Percentiles rank a stretch among this genome's conserved stretches.
Evolutionary conservation across 2,329 filamentous ascomycete genomes (phyloP).

Genomic region (Ceratocystis ficicola): DNA sequence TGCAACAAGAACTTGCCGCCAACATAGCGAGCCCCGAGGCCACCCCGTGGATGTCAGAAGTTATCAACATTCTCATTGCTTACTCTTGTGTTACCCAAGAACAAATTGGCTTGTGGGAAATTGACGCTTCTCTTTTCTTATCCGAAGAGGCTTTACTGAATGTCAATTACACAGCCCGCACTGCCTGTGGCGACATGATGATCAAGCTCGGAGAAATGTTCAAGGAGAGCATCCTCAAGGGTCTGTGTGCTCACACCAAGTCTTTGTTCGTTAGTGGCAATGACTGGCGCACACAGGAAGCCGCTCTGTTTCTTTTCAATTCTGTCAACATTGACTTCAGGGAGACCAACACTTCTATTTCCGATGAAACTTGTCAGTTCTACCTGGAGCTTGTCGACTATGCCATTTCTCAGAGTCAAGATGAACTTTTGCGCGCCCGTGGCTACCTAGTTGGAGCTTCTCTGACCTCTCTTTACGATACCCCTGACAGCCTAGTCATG

Average conservation of each 20-base stretch:
- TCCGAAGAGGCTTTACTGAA: slow-evolving; percentile 92
- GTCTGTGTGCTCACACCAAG: slow-evolving; percentile 64
- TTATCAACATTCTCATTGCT: slow-evolving; percentile 71
- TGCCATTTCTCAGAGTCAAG: slow-evolving; percentile 54
- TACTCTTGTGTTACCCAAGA: slow-evolving; percentile 87
- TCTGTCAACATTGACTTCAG: slow-evolving; percentile 33
- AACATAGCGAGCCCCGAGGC: slow-evolving; percentile 44
- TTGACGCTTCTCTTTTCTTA: slow-evolving; percentile 89
- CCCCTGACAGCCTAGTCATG: slow-evolving; percentile 55
- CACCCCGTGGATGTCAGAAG: slow-evolving; percentile 71
- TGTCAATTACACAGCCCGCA: slow-evolving; percentile 89
- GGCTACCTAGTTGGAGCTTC: slow-evolving; percentile 78
- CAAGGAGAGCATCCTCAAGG: slow-evolving; percentile 60
- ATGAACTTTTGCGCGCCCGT: slow-evolving; percentile 70
- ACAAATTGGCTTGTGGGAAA: slow-evolving; percentile 91
- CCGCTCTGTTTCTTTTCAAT: slow-evolving; percentile 73
- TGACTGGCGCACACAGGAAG: slow-evolving; percentile 58
- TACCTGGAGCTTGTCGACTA: slow-evolving; percentile 73
- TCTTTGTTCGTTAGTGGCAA: slow-evolving; percentile 51
- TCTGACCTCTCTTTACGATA: slow-evolving; percentile 56
- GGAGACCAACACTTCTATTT: slow-evolving; percentile 69
- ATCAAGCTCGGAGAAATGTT: slow-evolving; percentile 92
- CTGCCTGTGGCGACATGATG: slow-evolving; percentile 79
- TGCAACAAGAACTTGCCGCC: slow-evolving; percentile 63
- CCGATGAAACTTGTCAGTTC: slow-evolving; percentile 58